Evolutionary conservation across 2,329 filamentous ascomycete genomes (phyloP).

Genomic region (Colletotrichum filicis): DNA sequence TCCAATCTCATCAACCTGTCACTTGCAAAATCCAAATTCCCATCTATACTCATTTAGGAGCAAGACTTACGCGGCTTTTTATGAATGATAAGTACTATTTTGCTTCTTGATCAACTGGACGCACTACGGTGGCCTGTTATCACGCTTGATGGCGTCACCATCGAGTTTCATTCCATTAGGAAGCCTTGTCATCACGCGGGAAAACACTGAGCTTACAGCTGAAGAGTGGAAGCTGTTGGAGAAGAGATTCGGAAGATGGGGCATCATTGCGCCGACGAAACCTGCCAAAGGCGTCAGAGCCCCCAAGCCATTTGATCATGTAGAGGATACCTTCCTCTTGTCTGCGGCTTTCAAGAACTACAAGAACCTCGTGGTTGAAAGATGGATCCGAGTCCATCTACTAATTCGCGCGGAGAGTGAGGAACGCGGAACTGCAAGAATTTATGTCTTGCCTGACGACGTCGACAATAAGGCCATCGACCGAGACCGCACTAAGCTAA

Average conservation of each 20-base stretch:
- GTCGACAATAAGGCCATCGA: conserved; percentile 64
- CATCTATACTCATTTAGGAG: neutral
- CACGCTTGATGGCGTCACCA: conserved; percentile 21
- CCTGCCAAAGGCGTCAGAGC: neutral
- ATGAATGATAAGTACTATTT: neutral
- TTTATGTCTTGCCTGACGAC: conserved; percentile 76
- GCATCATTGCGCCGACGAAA: conserved; percentile 23
- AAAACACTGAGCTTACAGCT: neutral
- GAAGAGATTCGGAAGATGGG: conserved; percentile 5
- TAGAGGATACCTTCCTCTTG: conserved; percentile 39
- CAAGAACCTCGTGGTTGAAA: conserved; percentile 46
- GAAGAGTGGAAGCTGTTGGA: conserved; percentile 15
- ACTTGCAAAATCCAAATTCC: neutral
- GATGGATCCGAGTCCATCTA: conserved; percentile 59
- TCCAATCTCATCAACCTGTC: neutral
- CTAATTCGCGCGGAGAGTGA: conserved; percentile 36
- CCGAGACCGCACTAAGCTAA: conserved; percentile 56
- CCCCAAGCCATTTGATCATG: neutral
- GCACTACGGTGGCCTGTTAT: conserved; percentile 2
- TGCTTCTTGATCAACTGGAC: neutral
- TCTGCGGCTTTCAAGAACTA: conserved; percentile 41
- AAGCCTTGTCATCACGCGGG: conserved; percentile 45
- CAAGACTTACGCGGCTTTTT: conserved; percentile 1
- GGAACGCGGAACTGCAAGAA: conserved; percentile 52
- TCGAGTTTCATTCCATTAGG: conserved; percentile 54